These are phyloP conservation scores for Yamadazyma tumulicola DNA, from an alignment of 805 yeast species.

Conservation along the genomic window DNA sequence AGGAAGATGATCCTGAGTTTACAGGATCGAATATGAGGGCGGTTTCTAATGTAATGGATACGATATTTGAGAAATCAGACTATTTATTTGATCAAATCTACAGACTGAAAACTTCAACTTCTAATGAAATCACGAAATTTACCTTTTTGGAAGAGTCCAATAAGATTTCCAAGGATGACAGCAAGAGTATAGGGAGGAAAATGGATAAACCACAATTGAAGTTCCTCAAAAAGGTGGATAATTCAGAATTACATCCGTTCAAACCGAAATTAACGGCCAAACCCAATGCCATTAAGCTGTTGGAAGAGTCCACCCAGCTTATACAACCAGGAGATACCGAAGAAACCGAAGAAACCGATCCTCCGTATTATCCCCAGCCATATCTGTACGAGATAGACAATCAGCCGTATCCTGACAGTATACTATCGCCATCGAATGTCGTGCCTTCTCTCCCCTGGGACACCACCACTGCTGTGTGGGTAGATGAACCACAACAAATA, in stretches of 20 bases:
- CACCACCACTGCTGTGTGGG: slow-evolving; percentile 63
- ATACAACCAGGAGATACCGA: slow-evolving; percentile 22
- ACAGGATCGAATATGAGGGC: slow-evolving; percentile 54
- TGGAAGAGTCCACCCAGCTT: slow-evolving; percentile 46
- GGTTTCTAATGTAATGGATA: slow-evolving; percentile 62
- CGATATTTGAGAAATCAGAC: slow-evolving; percentile 73
- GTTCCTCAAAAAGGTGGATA: slow-evolving; percentile 61
- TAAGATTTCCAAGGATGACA: slow-evolving; percentile 10
- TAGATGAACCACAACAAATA: slow-evolving; percentile 56
- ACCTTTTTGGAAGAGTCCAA: slow-evolving; percentile 51
- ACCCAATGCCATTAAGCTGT: slow-evolving; percentile 62
- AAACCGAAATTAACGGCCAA: slow-evolving; percentile 67
- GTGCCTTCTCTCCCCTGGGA: slow-evolving; percentile 63
- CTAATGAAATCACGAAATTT: slow-evolving; percentile 17
- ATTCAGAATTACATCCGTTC: slow-evolving; percentile 69
- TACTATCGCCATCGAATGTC: slow-evolving; percentile 41
- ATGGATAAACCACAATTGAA: slow-evolving; percentile 65
- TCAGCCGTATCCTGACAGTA: slow-evolving; percentile 63
- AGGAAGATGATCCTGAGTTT: slow-evolving; percentile 19
- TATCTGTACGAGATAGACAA: slow-evolving; percentile 69
- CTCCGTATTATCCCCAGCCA: slow-evolving; percentile 74
- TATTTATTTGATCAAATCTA: slow-evolving; percentile 51
- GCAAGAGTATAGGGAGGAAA: slow-evolving; percentile 19
- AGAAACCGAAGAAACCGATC: slow-evolving; percentile 35
- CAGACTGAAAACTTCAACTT: slow-evolving; percentile 11